These are phyloP conservation scores for Fusarium sulawesiense DNA, from an alignment of 2,329 filamentous ascomycete species.

Conservation along the genomic window DNA sequence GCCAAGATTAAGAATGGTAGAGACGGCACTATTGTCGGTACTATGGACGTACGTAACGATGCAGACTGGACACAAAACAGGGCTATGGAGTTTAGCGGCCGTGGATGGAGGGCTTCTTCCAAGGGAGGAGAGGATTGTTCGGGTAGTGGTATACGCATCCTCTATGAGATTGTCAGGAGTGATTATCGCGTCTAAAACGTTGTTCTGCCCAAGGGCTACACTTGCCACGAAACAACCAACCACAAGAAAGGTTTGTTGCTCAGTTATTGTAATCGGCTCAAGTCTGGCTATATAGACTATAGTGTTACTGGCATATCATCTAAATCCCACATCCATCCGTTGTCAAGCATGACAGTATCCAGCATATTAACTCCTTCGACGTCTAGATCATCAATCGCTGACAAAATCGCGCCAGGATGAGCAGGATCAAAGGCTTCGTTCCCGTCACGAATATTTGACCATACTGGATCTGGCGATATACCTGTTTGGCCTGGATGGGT, in stretches of 20 bases:
- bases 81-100: not conserved
- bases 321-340: slow-evolving; percentile 34
- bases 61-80: not conserved
- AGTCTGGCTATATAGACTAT: not conserved
- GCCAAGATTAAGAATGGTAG: not conserved
- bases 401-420: slow-evolving; percentile 26
- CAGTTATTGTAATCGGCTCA: not conserved
- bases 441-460: slow-evolving; percentile 23
- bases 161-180: not conserved
- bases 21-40: not conserved
- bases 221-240: not conserved
- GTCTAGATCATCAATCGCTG: slow-evolving; percentile 34
- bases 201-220: not conserved
- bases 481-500: slow-evolving; percentile 7
- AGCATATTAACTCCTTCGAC: slow-evolving; percentile 7
- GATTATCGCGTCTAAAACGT: not conserved
- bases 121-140: not conserved
- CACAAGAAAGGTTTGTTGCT: not conserved
- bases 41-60: not conserved
- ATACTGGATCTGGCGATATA: slow-evolving; percentile 32
- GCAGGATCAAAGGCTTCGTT: not conserved
- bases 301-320: not conserved
- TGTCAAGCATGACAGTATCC: slow-evolving; percentile 23
- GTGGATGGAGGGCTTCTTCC: not conserved
- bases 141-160: not conserved